These are phyloP conservation scores for Dactylellina sp. DNA, from an alignment of 2,329 filamentous ascomycete genomes.

Conservation along the genomic window DNA sequence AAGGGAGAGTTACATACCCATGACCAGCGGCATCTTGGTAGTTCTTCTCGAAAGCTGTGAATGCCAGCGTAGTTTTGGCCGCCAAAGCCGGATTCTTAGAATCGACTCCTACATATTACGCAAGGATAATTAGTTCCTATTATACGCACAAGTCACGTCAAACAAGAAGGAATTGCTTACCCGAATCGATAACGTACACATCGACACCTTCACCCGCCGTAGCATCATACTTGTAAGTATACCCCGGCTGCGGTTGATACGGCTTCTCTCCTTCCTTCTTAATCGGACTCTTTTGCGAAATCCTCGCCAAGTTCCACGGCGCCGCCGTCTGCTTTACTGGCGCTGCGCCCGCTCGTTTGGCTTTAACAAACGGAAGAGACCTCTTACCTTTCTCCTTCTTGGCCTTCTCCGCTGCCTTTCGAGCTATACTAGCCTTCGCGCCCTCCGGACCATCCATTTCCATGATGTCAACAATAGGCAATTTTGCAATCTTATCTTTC, in stretches of 20 bases:
- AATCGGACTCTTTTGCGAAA: slow-evolving; percentile 25
- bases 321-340: slow-evolving; percentile 22
- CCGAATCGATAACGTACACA: slow-evolving; percentile 46
- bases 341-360: background rate
- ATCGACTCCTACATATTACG: slow-evolving; percentile 3
- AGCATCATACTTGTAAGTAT: slow-evolving; percentile 32
- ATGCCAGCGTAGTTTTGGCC: slow-evolving; percentile 11
- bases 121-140: background rate
- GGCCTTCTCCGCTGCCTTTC: slow-evolving; percentile 11
- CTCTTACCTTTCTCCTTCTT: slow-evolving; percentile 10
- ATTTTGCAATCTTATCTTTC: slow-evolving; percentile 21
- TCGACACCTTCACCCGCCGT: slow-evolving; percentile 31
- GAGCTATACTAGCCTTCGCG: background rate
- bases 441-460: slow-evolving; percentile 9
- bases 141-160: background rate
- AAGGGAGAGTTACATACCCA: slow-evolving; percentile 30
- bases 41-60: slow-evolving; percentile 36
- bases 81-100: slow-evolving; percentile 29
- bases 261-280: slow-evolving; percentile 11
- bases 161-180: slow-evolving; percentile 9
- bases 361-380: too few species aligned
- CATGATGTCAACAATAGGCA: slow-evolving; percentile 4
- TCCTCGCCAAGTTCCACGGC: slow-evolving; percentile 32
- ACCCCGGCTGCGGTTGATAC: slow-evolving; percentile 25
- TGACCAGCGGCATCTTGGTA: slow-evolving; percentile 30